Percentiles rank a stretch among this genome's conserved stretches.
Conservation (phyloP, 2,329 filamentous ascomycete genomes). For the Elsinoe australis region DNA sequence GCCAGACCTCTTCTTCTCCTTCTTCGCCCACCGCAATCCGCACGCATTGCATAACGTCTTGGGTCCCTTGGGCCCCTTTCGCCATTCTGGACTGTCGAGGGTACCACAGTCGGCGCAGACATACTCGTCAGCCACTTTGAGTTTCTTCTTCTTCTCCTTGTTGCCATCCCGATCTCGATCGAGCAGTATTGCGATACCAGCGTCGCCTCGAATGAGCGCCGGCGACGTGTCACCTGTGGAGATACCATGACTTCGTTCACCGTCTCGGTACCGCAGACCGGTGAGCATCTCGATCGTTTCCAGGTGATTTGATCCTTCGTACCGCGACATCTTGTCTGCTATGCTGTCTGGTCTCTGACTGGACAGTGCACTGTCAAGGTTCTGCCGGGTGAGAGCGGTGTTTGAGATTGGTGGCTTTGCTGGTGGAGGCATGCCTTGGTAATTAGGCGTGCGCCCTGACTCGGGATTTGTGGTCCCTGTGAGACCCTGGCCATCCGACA, state of each 20-base stretch:
- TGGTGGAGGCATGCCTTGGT: constrained; percentile 57
- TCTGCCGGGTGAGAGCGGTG: constrained; percentile 66
- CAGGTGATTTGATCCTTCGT: constrained; percentile 65
- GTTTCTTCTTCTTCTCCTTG: constrained; percentile 83
- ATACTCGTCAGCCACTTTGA: constrained; percentile 77
- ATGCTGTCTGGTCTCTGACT: constrained; percentile 65
- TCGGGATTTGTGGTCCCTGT: constrained; percentile 1
- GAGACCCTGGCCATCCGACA: constrained; percentile 14
- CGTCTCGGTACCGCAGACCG: constrained; percentile 76
- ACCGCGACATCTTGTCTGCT: constrained; percentile 75
- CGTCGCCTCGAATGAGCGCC: constrained; percentile 74
- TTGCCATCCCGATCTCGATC: constrained; percentile 65
- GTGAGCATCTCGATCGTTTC: constrained; percentile 93
- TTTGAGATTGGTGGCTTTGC: constrained; percentile 57
- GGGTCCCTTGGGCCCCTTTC: constrained; percentile 84
- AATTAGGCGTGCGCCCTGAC: constrained; percentile 28
- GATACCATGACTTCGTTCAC: constrained; percentile 79
- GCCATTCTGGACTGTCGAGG: constrained; percentile 89
- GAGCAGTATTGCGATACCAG: constrained; percentile 72
- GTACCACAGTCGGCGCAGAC: constrained; percentile 95
- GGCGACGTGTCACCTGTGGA: constrained; percentile 79
- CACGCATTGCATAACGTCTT: constrained; percentile 96
- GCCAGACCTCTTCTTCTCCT: constrained; percentile 32
- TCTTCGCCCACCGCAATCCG: constrained; percentile 46
- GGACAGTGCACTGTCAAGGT: constrained; percentile 64